Evolutionary conservation across 176 grass and related monocot genomes (phyloP), one percentile per base, ranked within the genome.

Genomic region (Echinochloa phyllopogon): DNA sequence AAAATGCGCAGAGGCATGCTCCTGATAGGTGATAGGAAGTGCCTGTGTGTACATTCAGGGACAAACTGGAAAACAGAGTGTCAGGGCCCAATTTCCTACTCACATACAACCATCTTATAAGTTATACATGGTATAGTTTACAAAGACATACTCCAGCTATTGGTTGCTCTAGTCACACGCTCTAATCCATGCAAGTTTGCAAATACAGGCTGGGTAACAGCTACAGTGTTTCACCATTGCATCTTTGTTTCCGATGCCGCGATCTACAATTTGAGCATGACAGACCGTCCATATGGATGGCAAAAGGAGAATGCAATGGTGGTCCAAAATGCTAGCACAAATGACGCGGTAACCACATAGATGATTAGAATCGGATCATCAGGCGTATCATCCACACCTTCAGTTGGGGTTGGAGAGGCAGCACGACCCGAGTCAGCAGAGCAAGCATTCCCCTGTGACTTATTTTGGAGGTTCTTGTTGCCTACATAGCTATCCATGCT

Each of bases 381-480:
- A 66, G 1, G 45, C 55, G 14, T 38, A 9, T 76, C 44, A 50
- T 6, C 45, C 2, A 18, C 21, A 37, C 50, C 29, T 55, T 36
- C 58, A 14, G 16, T 6, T 20, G 6, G 8, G 6, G 41, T 2
- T 18, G 41, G 1, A 41, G 17, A 17, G 20, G 70, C 18, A 21
- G 6, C 52, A 56, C 52, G 10, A 33, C n/a, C 50, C 36, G 72
- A 68, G 3, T 8, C 1, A 18, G 60, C 4, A 27, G 33, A 67
- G 2, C 74, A 85, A 0, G 0, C 21, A 10, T 15, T 20, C 0
- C 18, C 83, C 10, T 44, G 2, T 2, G 62, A 43, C 3, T 2
- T 18, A 5, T 69, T 51, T 13, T 80, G 53, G 4, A 89, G 76
- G 51, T 77, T 33, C 6, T 10, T 64, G 33, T 85, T 89, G 3